Evolutionary conservation across 495 filamentous ascomycete species (phyloP).

Genomic region (Lasiosphaeris hirsuta): DNA sequence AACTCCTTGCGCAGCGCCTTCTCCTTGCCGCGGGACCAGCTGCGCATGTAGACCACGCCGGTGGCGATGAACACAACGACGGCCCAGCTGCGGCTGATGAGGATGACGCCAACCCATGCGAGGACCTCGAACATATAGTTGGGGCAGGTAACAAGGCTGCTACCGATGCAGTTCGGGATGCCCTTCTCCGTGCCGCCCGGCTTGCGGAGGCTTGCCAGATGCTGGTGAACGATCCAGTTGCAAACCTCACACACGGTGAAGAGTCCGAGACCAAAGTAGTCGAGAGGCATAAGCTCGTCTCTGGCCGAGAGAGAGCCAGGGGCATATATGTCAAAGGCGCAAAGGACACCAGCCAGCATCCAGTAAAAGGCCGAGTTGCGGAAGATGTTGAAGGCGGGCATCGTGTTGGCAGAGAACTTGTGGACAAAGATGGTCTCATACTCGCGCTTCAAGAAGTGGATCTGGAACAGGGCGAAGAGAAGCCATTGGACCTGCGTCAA

Average conservation of each 20-base stretch:
- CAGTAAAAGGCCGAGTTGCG: slow-evolving; percentile 93
- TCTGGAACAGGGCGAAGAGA: slow-evolving; percentile 63
- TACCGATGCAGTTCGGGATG: slow-evolving; percentile 85
- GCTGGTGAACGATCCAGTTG: slow-evolving; percentile 76
- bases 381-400: slow-evolving; percentile 83
- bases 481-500: slow-evolving; percentile 66
- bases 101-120: slow-evolving; percentile 76
- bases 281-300: slow-evolving; percentile 40
- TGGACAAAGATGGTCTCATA: slow-evolving; percentile 92
- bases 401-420: slow-evolving; percentile 89
- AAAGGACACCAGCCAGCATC: slow-evolving; percentile 74
- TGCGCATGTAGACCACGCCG: slow-evolving; percentile 70
- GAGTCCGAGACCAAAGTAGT: slow-evolving; percentile 62
- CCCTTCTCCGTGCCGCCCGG: slow-evolving; percentile 80
- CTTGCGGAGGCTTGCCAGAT: slow-evolving; percentile 69
- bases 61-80: slow-evolving; percentile 67
- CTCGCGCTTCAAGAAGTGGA: slow-evolving; percentile 95
- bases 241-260: slow-evolving; percentile 72
- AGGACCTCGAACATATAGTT: slow-evolving; percentile 95
- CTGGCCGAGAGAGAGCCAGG: slow-evolving; percentile 60
- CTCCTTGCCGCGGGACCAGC: slow-evolving; percentile 93
- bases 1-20: slow-evolving; percentile 83
- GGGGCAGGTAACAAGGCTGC: slow-evolving; percentile 83
- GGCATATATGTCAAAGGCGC: slow-evolving; percentile 80
- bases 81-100: slow-evolving; percentile 72